Conservation (phyloP, 2,329 filamentous ascomycete genomes). For the Cladosporium sp. region DNA sequence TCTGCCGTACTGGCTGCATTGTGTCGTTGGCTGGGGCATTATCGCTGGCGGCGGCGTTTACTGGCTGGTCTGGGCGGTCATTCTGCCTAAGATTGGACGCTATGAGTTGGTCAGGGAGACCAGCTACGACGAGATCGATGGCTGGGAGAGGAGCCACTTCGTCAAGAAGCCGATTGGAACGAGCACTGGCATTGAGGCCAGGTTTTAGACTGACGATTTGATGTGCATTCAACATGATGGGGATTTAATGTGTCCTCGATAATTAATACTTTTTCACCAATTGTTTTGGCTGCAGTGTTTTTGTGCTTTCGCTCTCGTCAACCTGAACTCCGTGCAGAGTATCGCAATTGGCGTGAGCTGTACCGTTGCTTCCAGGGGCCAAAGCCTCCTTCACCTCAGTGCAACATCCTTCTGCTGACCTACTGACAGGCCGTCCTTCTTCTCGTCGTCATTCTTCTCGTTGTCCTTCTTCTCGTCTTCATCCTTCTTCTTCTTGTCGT, state of each 20-base stretch:
- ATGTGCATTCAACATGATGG: conserved; percentile 3
- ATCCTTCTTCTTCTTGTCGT: too few relatives aligned
- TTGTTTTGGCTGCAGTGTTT: neutral
- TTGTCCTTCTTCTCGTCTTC: too few relatives aligned
- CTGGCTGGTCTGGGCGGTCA: conserved; percentile 53
- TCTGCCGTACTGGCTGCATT: conserved; percentile 57
- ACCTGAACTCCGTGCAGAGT: neutral
- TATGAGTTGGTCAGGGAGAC: conserved; percentile 38
- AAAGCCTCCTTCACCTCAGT: neutral
- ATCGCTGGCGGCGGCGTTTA: conserved; percentile 53
- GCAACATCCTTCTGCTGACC: neutral
- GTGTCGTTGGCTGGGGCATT: conserved; percentile 53
- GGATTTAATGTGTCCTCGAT: neutral
- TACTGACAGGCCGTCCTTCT: neutral
- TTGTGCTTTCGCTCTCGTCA: too few relatives aligned
- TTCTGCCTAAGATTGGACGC: conserved; percentile 47
- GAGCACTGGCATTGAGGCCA: neutral
- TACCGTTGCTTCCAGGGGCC: too few relatives aligned
- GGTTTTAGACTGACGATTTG: neutral
- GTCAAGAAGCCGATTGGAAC: conserved; percentile 22
- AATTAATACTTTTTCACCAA: conserved; percentile 1
- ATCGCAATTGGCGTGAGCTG: neutral
- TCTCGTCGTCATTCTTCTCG: too few relatives aligned
- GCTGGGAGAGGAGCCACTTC: conserved; percentile 43
- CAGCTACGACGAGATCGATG: conserved; percentile 39